Conservation (phyloP, 345 rosid species). For the Kandelia obovata region DNA sequence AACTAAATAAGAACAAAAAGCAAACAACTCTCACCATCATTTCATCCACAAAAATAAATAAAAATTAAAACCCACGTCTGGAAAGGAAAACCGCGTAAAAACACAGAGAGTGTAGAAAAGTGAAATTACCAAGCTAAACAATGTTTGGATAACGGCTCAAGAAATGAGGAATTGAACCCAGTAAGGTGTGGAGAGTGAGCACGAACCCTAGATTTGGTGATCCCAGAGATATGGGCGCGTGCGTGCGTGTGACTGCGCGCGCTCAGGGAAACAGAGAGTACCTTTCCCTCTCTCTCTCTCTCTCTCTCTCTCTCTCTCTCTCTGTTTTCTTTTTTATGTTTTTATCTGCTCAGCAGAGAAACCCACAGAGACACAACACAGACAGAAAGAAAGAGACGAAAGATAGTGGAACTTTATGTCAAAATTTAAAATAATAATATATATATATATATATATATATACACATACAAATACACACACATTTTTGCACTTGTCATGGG, state of each 20-base stretch:
- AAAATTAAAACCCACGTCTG: constrained; percentile 4
- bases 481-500: not conserved
- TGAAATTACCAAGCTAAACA: not conserved
- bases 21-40: not conserved
- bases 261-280: not conserved
- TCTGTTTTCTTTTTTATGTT: not conserved
- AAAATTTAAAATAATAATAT: no score
- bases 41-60: not conserved
- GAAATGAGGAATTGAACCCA: constrained; percentile 1
- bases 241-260: no score
- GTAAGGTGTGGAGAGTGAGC: constrained; percentile 4
- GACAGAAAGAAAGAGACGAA: no score
- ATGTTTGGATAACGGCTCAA: not conserved
- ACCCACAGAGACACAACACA: no score
- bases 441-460: no score
- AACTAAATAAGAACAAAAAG: not conserved
- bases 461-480: no score
- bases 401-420: no score
- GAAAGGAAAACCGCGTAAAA: not conserved
- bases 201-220: constrained; percentile 42
- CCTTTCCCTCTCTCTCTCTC: constrained; percentile 7
- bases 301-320: not conserved
- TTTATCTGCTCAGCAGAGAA: not conserved
- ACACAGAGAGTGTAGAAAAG: constrained; percentile 2
- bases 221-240: constrained; percentile 4